These are phyloP conservation scores for Pseudocercospora vitis DNA, from an alignment of 2,329 filamentous ascomycete species.

Conservation along the genomic window DNA sequence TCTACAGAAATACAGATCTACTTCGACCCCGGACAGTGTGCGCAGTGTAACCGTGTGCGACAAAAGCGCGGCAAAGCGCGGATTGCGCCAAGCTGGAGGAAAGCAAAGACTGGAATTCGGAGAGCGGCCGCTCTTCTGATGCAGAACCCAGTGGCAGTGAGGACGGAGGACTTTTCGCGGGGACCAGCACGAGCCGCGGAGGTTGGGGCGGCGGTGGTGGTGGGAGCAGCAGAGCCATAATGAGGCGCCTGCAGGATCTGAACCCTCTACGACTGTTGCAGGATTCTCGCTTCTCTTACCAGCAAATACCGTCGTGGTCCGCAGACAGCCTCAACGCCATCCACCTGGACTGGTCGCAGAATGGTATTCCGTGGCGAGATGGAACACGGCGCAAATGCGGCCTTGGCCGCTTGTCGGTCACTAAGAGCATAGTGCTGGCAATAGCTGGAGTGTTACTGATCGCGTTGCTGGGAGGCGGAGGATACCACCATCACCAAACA, in stretches of 20 bases:
- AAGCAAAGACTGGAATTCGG: constrained; percentile 26
- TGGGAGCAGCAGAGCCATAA: constrained; percentile 18
- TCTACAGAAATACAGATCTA: background rate
- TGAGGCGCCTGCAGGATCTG: constrained; percentile 42
- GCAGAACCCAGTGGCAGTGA: constrained; percentile 23
- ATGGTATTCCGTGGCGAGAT: constrained; percentile 40
- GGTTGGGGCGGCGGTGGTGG: constrained; percentile 2
- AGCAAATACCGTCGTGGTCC: constrained; percentile 41
- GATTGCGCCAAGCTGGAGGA: constrained; percentile 26
- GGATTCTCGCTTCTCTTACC: constrained; percentile 47
- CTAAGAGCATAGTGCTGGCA: constrained; percentile 44
- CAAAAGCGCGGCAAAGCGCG: background rate
- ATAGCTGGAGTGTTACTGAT: constrained; percentile 43
- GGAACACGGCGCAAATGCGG: constrained; percentile 24
- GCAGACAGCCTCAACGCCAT: constrained; percentile 41
- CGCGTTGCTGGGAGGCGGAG: constrained; percentile 45
- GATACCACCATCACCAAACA: constrained; percentile 37
- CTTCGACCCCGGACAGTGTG: background rate
- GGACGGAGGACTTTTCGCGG: constrained; percentile 21
- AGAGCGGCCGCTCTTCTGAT: constrained; percentile 30
- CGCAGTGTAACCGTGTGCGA: background rate
- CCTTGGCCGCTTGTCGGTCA: constrained; percentile 41
- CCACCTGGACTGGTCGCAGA: constrained; percentile 30
- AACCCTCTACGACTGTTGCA: constrained; percentile 48
- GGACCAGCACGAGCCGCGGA: constrained; percentile 11